phyloP scores from a whole-genome alignment of 139 green algal species.

The Edaphochlamys debaryana region DNA sequence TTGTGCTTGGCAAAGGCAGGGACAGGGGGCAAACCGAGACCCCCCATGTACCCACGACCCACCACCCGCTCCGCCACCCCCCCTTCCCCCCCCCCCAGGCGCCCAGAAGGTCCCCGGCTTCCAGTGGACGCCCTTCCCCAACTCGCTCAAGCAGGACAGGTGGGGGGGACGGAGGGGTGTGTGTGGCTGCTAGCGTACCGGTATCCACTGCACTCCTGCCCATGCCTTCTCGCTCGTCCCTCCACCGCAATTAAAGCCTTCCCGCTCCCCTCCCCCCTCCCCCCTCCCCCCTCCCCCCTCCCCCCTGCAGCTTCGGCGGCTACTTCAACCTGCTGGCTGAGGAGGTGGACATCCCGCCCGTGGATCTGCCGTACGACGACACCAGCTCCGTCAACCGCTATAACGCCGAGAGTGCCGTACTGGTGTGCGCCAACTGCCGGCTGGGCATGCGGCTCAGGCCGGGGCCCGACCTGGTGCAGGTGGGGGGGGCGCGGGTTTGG shows the following conservation, averaged over 20 bases:
- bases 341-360: constrained; percentile 18
- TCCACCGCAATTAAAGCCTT: too few relatives aligned
- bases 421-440: constrained; percentile 7
- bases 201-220: too few relatives aligned
- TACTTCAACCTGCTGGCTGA: constrained; percentile 25
- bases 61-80: too few relatives aligned
- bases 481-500: not conserved
- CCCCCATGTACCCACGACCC: too few relatives aligned
- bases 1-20: too few relatives aligned
- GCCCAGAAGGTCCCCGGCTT: not conserved
- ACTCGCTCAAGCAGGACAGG: too few relatives aligned
- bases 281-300: too few relatives aligned
- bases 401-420: not conserved
- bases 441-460: not conserved
- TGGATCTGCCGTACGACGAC: constrained; percentile 1
- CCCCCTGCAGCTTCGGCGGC: constrained; percentile 15
- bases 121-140: constrained; percentile 24
- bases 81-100: not conserved
- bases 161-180: too few relatives aligned
- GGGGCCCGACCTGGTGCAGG: constrained; percentile 12
- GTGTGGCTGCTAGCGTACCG: too few relatives aligned
- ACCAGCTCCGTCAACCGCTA: not conserved
- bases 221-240: too few relatives aligned
- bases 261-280: too few relatives aligned
- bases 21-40: too few relatives aligned